phyloP scores from a whole-genome alignment of 805 yeast species.

The Candida silvicultrix region DNA sequence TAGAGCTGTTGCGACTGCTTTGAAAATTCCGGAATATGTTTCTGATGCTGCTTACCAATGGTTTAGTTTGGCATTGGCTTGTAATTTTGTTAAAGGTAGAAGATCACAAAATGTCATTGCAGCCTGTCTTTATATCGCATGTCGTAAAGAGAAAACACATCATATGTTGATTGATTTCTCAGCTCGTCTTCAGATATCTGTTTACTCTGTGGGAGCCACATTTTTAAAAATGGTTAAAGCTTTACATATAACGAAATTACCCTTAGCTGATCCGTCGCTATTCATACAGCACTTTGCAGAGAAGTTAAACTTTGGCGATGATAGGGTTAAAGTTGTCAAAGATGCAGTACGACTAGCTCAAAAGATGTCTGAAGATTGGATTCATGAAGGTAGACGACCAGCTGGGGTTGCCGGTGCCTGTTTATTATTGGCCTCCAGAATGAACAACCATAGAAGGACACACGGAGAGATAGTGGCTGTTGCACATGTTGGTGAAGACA shows the following conservation, averaged over 20 bases:
- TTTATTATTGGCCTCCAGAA: slow-evolving; percentile 85
- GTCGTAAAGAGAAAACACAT: slow-evolving; percentile 84
- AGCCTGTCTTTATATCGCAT: slow-evolving; percentile 90
- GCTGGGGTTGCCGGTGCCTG: slow-evolving; percentile 99
- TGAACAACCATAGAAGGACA: slow-evolving; percentile 90
- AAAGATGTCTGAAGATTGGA: slow-evolving; percentile 93
- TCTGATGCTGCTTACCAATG: slow-evolving; percentile 84
- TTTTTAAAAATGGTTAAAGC: slow-evolving; percentile 88
- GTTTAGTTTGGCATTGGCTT: slow-evolving; percentile 80
- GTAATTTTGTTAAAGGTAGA: slow-evolving; percentile 95
- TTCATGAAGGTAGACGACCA: slow-evolving; percentile 93
- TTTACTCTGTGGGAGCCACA: slow-evolving; percentile 93
- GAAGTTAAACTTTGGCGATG: slow-evolving; percentile 72
- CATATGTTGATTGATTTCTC: slow-evolving; percentile 96
- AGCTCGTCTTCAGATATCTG: slow-evolving; percentile 82
- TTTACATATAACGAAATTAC: slow-evolving; percentile 68
- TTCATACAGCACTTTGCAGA: slow-evolving; percentile 94
- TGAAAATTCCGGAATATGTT: slow-evolving; percentile 77
- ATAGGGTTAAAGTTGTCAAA: slow-evolving; percentile 64
- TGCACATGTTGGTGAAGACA: slow-evolving; percentile 91
- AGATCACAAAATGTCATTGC: slow-evolving; percentile 92
- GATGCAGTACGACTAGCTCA: slow-evolving; percentile 87
- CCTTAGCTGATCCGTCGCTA: slow-evolving; percentile 89
- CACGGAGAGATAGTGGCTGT: slow-evolving; percentile 93
- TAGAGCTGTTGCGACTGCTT: slow-evolving; percentile 70